phyloP scores from a whole-genome alignment of 139 green algal genomes.

The Spirogloea muscicola region DNA sequence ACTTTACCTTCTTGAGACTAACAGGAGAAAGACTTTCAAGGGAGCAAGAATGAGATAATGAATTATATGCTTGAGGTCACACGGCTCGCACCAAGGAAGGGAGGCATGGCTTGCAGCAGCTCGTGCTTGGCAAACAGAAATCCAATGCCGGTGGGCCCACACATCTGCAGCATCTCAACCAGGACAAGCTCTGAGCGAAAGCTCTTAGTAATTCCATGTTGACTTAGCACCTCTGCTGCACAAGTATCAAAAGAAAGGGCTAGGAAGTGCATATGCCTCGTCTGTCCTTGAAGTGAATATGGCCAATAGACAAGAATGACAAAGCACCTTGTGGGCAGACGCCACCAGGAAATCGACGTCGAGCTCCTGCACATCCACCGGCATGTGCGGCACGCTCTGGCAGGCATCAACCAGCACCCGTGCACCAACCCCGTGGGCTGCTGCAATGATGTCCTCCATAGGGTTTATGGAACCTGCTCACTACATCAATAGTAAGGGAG shows the following conservation, averaged over 20 bases:
- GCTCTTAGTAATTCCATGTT: background rate
- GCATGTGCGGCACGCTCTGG: conserved; percentile 94
- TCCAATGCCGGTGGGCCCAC: conserved; percentile 90
- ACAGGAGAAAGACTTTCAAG: background rate
- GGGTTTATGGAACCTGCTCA: too few species aligned
- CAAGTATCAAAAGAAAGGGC: too few species aligned
- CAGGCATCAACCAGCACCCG: conserved; percentile 92
- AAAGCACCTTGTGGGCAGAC: conserved; percentile 81
- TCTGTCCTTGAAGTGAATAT: too few species aligned
- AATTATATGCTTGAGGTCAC: background rate
- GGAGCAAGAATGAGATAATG: background rate
- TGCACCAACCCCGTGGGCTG: conserved; percentile 62
- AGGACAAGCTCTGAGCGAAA: background rate
- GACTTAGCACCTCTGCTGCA: too few species aligned
- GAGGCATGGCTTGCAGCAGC: conserved; percentile 84
- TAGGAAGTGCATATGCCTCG: too few species aligned
- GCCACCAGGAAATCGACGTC: conserved; percentile 92
- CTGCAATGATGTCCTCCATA: too few species aligned
- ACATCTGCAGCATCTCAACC: conserved; percentile 68
- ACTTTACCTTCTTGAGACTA: too few species aligned
- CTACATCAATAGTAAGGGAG: too few species aligned
- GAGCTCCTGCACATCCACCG: conserved; percentile 81
- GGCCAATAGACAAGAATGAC: too few species aligned
- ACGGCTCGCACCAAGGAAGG: conserved; percentile 72
- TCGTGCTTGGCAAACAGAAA: conserved; percentile 92